Evolutionary conservation across 177 flowering plant genomes (phyloP).

Genomic region (Vitis hybrid): DNA sequence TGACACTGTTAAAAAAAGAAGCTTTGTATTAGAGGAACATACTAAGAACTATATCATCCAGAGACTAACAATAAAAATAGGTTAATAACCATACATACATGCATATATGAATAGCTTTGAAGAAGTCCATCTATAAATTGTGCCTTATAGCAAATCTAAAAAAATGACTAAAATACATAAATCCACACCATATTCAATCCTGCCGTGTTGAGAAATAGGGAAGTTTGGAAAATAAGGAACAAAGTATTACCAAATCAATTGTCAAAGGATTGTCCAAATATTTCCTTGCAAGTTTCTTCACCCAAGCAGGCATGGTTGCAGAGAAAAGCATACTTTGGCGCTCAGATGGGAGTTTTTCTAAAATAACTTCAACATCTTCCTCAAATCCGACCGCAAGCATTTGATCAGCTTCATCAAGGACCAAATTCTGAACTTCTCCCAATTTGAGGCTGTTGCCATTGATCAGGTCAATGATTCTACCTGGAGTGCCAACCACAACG

Average conservation of each 20-base stretch:
- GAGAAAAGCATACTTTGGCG: slow-evolving; percentile 99
- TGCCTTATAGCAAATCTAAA: neutral
- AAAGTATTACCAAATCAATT: slow-evolving; percentile 75
- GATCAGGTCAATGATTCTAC: slow-evolving; percentile 84
- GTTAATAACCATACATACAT: neutral
- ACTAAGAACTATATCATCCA: neutral
- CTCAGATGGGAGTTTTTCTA: slow-evolving; percentile 71
- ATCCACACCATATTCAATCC: neutral
- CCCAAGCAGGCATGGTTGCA: slow-evolving; percentile 98
- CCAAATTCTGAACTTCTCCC: slow-evolving; percentile 85
- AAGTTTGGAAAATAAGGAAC: neutral
- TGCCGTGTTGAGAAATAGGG: neutral
- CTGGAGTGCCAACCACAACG: slow-evolving; percentile 99
- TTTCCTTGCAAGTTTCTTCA: slow-evolving; percentile 87
- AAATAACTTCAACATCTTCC: slow-evolving; percentile 88
- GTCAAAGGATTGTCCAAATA: slow-evolving; percentile 85
- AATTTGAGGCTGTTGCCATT: slow-evolving; percentile 67
- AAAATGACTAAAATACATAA: neutral
- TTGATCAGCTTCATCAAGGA: slow-evolving; percentile 98
- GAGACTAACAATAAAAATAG: neutral
- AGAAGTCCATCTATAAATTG: neutral
- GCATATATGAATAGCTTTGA: neutral
- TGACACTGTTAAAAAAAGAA: no score
- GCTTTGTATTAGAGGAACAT: no score
- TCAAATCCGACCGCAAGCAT: slow-evolving; percentile 99